Percentiles rank a stretch among this genome's conserved stretches.
Conservation (phyloP, 1,284 basidiomycete species). For the Moesziomyces globuligerus region DNA sequence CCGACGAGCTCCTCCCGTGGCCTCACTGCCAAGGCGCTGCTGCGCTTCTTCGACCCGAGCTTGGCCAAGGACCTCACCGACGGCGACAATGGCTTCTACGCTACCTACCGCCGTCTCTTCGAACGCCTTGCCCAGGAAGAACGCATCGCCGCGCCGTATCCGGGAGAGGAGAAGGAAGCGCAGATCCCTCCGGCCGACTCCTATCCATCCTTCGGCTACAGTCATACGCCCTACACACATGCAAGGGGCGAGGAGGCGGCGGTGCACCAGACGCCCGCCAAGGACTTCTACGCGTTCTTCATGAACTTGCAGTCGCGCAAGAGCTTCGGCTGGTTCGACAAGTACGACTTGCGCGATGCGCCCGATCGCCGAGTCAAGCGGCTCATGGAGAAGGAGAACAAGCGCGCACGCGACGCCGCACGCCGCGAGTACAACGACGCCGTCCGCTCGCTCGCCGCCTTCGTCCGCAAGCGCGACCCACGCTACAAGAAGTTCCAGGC, state of each 20-base stretch:
- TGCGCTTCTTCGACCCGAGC: constrained; percentile 84
- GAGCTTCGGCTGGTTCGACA: constrained; percentile 87
- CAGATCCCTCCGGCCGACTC: constrained; percentile 35
- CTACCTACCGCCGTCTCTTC: constrained; percentile 89
- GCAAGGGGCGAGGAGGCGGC: constrained; percentile 41
- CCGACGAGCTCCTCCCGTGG: constrained; percentile 79
- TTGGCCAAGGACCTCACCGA: constrained; percentile 75
- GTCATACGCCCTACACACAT: constrained; percentile 77
- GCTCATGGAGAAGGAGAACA: constrained; percentile 96
- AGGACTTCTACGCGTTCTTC: constrained; percentile 85
- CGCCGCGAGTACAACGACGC: constrained; percentile 93
- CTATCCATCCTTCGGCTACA: constrained; percentile 82
- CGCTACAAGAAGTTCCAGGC: constrained; percentile 76
- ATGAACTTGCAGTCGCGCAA: constrained; percentile 86
- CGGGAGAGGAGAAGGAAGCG: constrained; percentile 64
- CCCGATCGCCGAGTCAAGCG: constrained; percentile 83
- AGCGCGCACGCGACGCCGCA: constrained; percentile 85
- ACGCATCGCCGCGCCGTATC: constrained; percentile 70
- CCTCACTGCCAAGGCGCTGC: constrained; percentile 80
- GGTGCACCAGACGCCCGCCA: constrained; percentile 52
- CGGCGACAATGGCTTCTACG: constrained; percentile 77
- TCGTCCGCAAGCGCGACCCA: constrained; percentile 92
- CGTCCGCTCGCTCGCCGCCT: constrained; percentile 78
- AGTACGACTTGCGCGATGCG: constrained; percentile 84
- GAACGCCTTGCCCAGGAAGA: constrained; percentile 85